These are phyloP conservation scores for Paratinospora sagittata DNA, from an alignment of 164 flowering plant genomes.

Conservation along the genomic window DNA sequence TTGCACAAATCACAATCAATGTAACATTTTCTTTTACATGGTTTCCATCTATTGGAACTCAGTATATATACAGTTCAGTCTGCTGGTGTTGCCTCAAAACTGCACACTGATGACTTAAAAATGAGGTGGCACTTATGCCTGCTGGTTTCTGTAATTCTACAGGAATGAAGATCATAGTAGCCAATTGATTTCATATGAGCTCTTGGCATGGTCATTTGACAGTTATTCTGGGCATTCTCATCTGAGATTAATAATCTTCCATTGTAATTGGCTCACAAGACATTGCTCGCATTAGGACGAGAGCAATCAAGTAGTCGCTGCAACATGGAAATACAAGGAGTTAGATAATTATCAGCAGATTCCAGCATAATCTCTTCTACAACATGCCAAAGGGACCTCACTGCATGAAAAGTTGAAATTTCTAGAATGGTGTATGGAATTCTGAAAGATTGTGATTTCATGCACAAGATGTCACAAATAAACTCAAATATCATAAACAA, in stretches of 20 bases:
- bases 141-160: too few species aligned
- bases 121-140: neutral
- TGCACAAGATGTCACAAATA: too few species aligned
- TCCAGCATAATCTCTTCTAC: neutral
- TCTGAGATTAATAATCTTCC: neutral
- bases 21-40: neutral
- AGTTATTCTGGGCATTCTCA: neutral
- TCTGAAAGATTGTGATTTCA: too few species aligned
- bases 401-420: neutral
- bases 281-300: neutral
- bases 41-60: neutral
- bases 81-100: constrained; percentile 4
- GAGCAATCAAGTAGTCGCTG: neutral
- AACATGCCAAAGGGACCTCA: neutral
- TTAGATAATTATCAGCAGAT: too few species aligned
- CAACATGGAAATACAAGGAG: neutral
- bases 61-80: neutral
- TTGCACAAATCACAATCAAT: too few species aligned
- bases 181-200: too few species aligned
- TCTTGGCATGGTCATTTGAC: neutral
- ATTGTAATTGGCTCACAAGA: too few species aligned
- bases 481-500: too few species aligned
- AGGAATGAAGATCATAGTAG: too few species aligned
- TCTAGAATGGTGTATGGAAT: too few species aligned
- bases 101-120: neutral